Percentiles rank a stretch among this genome's conserved stretches.
These are phyloP conservation scores for Colletotrichum cordylinicola DNA, from an alignment of 2,329 filamentous ascomycete genomes.

Conservation along the genomic window DNA sequence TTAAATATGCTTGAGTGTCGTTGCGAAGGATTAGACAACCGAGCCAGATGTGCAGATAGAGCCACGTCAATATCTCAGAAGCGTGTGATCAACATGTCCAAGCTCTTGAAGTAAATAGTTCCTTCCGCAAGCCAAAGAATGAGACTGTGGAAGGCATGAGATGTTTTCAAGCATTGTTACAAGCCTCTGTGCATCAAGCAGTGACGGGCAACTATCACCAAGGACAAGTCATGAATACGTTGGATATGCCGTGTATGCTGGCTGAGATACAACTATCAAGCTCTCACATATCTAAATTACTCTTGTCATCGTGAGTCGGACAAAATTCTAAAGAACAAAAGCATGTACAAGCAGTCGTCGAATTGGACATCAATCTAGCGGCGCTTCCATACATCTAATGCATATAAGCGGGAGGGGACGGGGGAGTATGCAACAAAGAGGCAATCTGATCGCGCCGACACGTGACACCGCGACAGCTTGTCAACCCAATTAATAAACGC, in stretches of 20 bases:
- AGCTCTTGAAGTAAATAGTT: neutral
- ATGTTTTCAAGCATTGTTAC: neutral
- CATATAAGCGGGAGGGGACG: neutral
- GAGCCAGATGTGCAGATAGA: neutral
- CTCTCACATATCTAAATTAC: neutral
- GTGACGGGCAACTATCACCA: neutral
- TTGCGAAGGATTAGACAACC: neutral
- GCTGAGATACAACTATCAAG: neutral
- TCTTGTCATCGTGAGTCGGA: neutral
- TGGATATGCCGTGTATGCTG: neutral
- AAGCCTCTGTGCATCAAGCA: neutral
- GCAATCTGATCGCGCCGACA: neutral
- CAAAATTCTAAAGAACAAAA: neutral
- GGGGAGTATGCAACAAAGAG: neutral
- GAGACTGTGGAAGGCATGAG: neutral
- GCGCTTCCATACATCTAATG: neutral
- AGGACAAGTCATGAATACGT: neutral
- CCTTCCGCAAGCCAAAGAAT: neutral
- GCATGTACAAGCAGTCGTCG: neutral
- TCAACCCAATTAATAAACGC: neutral
- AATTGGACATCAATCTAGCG: neutral
- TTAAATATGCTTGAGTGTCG: neutral
- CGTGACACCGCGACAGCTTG: neutral
- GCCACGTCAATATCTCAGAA: neutral
- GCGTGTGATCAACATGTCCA: neutral